phyloP scores from a whole-genome alignment of 2,329 filamentous ascomycete species.

The Cladosporium cucumerinum region DNA sequence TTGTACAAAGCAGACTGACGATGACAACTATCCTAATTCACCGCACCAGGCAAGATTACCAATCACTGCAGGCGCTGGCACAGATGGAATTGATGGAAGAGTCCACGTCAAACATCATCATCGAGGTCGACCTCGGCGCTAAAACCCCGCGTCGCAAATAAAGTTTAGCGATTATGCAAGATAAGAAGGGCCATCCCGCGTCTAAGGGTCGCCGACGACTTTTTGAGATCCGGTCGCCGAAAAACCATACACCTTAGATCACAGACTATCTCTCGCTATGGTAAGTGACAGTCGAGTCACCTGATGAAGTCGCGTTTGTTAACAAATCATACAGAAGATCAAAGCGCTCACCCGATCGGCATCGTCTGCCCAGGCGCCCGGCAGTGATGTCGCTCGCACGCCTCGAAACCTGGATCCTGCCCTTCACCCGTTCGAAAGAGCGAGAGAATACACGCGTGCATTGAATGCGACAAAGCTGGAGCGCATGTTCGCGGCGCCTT shows the following conservation, averaged over 20 bases:
- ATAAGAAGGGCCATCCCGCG: constrained; percentile 6
- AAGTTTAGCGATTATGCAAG: constrained; percentile 1
- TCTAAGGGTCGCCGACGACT: constrained; percentile 2
- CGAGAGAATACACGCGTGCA: constrained; percentile 76
- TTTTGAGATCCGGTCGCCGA: constrained; percentile 11
- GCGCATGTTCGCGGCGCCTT: constrained; percentile 84
- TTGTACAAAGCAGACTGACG: not conserved
- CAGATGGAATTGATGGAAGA: not conserved
- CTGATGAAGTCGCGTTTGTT: not conserved
- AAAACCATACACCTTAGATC: not conserved
- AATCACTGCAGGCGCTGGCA: not conserved
- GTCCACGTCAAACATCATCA: not conserved
- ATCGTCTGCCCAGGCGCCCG: constrained; percentile 63
- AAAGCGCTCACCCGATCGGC: constrained; percentile 66
- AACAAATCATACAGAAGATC: constrained; percentile 45
- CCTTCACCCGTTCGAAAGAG: constrained; percentile 85
- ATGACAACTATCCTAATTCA: too few relatives aligned
- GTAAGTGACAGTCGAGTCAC: not conserved
- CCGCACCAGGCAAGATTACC: not conserved
- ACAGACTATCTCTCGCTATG: constrained; percentile 15
- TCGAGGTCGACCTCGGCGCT: not conserved
- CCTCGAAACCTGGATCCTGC: constrained; percentile 76
- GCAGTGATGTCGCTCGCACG: constrained; percentile 62
- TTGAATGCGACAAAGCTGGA: constrained; percentile 87
- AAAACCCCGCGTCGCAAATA: not conserved